Conservation (phyloP, 768 basidiomycete species). For the Sporobolomyces roseus region DNA sequence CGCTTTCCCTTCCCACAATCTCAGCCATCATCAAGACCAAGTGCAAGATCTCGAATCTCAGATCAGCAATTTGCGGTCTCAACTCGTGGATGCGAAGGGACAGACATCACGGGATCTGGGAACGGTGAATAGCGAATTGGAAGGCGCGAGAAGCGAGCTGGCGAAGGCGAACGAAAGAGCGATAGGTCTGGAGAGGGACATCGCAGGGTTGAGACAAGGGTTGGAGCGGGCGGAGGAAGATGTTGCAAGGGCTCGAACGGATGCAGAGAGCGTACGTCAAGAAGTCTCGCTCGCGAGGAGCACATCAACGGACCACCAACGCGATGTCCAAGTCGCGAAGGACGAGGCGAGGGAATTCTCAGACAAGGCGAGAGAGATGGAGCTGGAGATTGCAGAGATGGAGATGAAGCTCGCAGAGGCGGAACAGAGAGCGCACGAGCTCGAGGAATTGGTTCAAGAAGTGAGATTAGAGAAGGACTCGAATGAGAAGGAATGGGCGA, state of each 20-base stretch:
- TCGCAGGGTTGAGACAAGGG: not conserved
- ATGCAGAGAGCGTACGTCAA: constrained; percentile 54
- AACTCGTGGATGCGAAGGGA: constrained; percentile 11
- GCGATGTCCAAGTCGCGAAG: constrained; percentile 51
- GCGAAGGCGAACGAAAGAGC: not conserved
- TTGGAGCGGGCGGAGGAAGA: constrained; percentile 12
- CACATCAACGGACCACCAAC: constrained; percentile 15
- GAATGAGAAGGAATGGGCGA: not conserved
- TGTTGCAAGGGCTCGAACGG: constrained; percentile 54
- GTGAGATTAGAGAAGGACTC: not conserved
- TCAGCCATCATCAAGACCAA: not conserved
- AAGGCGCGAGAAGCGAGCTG: not conserved
- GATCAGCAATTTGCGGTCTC: too few species aligned
- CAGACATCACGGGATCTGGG: not conserved
- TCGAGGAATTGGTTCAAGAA: constrained; percentile 2
- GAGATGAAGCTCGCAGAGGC: constrained; percentile 11
- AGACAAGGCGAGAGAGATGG: constrained; percentile 2
- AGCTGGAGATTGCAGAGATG: constrained; percentile 50
- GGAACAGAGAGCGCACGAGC: constrained; percentile 4
- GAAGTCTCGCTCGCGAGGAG: not conserved
- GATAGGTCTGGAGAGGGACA: not conserved
- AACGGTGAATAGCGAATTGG: not conserved
- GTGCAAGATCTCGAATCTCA: constrained; percentile 59
- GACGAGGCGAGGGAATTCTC: constrained; percentile 49
- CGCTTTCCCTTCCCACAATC: not conserved